Evolutionary conservation across 371 early-diverging fungal genomes (phyloP), one percentile per base, ranked within the genome.

Genomic region (Batkoa obscura): DNA sequence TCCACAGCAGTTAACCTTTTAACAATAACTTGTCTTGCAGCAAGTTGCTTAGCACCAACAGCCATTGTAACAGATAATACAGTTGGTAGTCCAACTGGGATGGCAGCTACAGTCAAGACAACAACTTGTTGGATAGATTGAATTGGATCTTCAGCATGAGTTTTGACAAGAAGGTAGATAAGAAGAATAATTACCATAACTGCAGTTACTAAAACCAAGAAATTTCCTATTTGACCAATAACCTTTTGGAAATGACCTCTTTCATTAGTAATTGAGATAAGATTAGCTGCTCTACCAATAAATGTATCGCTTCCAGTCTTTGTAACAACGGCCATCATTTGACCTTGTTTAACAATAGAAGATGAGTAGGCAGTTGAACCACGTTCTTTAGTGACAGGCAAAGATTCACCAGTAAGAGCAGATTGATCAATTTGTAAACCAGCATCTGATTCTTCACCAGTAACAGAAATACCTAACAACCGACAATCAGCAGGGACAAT

Each of bases 21-120:
- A 50, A 95, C 88, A 64, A 97, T 90, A 48, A 93, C 96, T 69
- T 91, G 71, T 66, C 90, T 88, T 53, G 78, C 77, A 30, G 96
- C 90, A 43, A 97, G 72, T 66, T 93, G 83, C 61, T 83, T 81
- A 32, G 95, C 90, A 60, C 94, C 94, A 43, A 93, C 81, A 8
- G 94, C 94, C 88, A 94, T 90, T 47, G 94, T 94, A 12, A 92
- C 92, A 1, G 93, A 89, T 75, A 95, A 77, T 58, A 94, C 92
- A n/a, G 96, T 90, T 9, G 91, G 94, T 31, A 94, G 75, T 62
- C 94, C 91, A 57, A 94, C 90, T 36, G 97, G 97, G 59, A 97
- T 94, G 55, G 96, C 96, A 54, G 95, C 94, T 45, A 95, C 84
- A 8, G 95, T 93, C 45, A 97, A 69, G 38, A 93, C 81, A 0